These are phyloP conservation scores for Barnettozyma siamensis DNA, from an alignment of 805 yeast genomes.

Conservation along the genomic window DNA sequence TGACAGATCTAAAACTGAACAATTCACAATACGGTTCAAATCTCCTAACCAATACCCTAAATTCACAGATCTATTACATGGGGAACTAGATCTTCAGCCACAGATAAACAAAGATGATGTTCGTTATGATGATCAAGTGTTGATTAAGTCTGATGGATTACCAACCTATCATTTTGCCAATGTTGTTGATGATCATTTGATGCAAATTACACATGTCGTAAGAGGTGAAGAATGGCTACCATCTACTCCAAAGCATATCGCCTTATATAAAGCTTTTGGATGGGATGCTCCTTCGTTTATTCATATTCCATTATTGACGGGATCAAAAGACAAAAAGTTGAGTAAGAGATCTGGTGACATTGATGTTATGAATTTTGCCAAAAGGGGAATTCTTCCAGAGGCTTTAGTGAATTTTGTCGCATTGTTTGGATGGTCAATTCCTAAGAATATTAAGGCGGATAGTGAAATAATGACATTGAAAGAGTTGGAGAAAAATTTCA, in stretches of 20 bases:
- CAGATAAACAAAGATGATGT: conserved; percentile 65
- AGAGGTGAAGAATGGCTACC: conserved; percentile 98
- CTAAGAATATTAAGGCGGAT: conserved; percentile 44
- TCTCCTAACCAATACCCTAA: conserved; percentile 67
- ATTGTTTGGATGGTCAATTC: conserved; percentile 93
- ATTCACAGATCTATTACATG: conserved; percentile 74
- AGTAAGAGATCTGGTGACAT: conserved; percentile 84
- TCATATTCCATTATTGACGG: conserved; percentile 88
- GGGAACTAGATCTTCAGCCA: conserved; percentile 68
- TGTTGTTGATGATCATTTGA: conserved; percentile 89
- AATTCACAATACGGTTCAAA: conserved; percentile 63
- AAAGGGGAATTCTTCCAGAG: conserved; percentile 72
- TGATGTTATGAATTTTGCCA: conserved; percentile 54
- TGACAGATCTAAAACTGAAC: conserved; percentile 29
- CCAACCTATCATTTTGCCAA: conserved; percentile 98
- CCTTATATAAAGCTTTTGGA: conserved; percentile 77
- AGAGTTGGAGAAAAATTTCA: conserved; percentile 51
- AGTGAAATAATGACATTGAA: conserved; percentile 48
- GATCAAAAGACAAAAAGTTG: conserved; percentile 65
- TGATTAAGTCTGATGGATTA: conserved; percentile 86
- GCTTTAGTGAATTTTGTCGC: conserved; percentile 85
- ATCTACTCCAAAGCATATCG: conserved; percentile 91
- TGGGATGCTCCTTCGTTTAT: conserved; percentile 78
- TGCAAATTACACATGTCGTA: conserved; percentile 90
- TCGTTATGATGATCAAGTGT: conserved; percentile 83